Evolutionary conservation across 2,329 filamentous ascomycete genomes (phyloP), one percentile per base, ranked within the genome.

Genomic region (Xylariaceae sp.): DNA sequence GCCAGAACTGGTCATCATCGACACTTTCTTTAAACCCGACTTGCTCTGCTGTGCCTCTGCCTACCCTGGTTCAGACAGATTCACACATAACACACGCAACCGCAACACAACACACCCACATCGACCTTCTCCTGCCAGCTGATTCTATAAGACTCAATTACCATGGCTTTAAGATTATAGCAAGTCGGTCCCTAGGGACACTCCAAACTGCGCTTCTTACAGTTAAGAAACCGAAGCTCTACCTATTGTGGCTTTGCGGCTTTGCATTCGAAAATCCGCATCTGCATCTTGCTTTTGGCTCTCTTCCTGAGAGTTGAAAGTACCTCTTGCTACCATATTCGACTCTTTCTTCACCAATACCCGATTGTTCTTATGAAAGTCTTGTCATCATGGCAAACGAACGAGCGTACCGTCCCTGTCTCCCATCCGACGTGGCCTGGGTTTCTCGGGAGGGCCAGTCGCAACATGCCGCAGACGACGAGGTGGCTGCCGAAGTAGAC

Each of bases 401-500:
- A 44, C 50, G 47, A 44, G 56, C 55, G 44, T 37, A 57, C 60
- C 43, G 63, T 61, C 46, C 64, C 64, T 30, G 66, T 66, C 51
- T 60, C 70, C 42, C 56, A 72, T 53, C n/a, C n/a, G n/a, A n/a
- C n/a, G n/a, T n/a, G n/a, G 64, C 63, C 38, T 71, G 68, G 66
- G 64, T 63, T 31, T 57, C 67, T 26, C 65, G 69, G 38, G 59
- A 64, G 34, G 60, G 64, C 44, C 67, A 65, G 34, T 60, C 67
- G 54, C 63, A 67, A 49, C 57, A 63, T 24, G 61, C 63, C 16
- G 55, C 63, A 13, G 69, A 74, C 48, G 74, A 78, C 43, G 88
- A 95, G 40, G 61, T 80, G 51, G 67, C 73, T 42, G 76, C 84
- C 49, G 90, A 96, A 55, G 73, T 81, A 35, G 90, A 97, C 63